Base-by-base conservation (phyloP, 495 filamentous ascomycete species). In the Talaromyces thailandensis region DNA sequence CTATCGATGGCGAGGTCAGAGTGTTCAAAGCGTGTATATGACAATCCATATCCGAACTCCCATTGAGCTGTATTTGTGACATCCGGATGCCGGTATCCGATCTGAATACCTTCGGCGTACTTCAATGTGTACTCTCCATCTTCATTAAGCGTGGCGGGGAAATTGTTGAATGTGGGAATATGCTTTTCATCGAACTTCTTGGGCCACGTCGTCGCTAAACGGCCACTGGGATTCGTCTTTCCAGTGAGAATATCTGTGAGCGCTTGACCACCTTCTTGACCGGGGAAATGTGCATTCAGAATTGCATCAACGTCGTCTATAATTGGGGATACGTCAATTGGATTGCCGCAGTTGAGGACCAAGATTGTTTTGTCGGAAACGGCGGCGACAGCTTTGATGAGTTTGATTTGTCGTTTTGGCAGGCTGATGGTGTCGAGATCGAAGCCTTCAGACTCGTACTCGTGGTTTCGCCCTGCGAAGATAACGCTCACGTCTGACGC, bases 401-500 rank as follows among this genome's bases (percentile, higher is more conserved):
- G 66, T 1, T 35, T 53, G 16, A 71, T 67, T 58, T 77, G 72
- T 21, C 63, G 69, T 12, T 65, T 60, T 2, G 71, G 65, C 32
- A 79, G 72, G 18, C n/a, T 51, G 7, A 51, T 51, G 23, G 48
- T 51, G 18, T 51, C 48, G 6, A 51, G 48, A 11, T 51, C 48
- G 23, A 51, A 51, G 23, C 48, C 48, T 51, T 51, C 48, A 24
- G 48, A 51, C 48, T 51, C 48, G 48, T 51, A 51, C 67, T 94
- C 90, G 37, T 80, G 83, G 68, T 90, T 88, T 31, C 92, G 77
- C 1, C 90, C 90, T 16, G 89, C 86, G 63, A 88, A 83, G 6
- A 93, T 76, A 53, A 93, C 77, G 2, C 86, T 86, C 14, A 88
- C 83, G 65, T 93, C 88, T 5, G 82, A 82, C 37, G 81, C 77